Evolutionary conservation across 2,329 filamentous ascomycete species (phyloP).

Genomic region (Cytospora leucostoma): DNA sequence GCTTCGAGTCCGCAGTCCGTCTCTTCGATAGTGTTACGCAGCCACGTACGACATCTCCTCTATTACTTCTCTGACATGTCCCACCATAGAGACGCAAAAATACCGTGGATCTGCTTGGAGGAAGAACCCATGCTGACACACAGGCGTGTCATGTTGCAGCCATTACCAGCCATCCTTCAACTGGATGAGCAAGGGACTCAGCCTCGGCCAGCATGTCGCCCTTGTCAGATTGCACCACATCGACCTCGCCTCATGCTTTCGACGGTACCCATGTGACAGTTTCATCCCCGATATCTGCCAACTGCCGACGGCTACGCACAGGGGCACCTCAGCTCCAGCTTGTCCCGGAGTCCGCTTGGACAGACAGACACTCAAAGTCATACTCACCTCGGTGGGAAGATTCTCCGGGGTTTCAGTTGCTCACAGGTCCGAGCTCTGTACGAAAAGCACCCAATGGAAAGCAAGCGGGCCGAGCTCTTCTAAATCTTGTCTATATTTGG

Average conservation of each 20-base stretch:
- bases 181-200: neutral
- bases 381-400: neutral
- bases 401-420: neutral
- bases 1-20: neutral
- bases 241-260: neutral
- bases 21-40: neutral
- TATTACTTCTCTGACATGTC: neutral
- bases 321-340: neutral
- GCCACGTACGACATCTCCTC: neutral
- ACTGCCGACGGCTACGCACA: conserved; percentile 3
- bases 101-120: neutral
- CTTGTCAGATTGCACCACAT: neutral
- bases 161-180: conserved; percentile 9
- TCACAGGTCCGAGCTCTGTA: neutral
- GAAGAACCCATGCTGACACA: conserved; percentile 7
- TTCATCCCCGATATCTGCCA: neutral
- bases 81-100: neutral
- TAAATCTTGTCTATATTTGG: neutral
- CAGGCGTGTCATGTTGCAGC: conserved; percentile 4
- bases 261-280: conserved; percentile 16
- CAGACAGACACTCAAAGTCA: neutral
- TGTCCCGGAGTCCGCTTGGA: neutral
- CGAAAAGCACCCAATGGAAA: neutral
- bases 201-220: neutral
- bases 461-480: neutral